Evolutionary conservation across 148 eudicot genomes (phyloP).

Genomic region (Nyssa sinensis): DNA sequence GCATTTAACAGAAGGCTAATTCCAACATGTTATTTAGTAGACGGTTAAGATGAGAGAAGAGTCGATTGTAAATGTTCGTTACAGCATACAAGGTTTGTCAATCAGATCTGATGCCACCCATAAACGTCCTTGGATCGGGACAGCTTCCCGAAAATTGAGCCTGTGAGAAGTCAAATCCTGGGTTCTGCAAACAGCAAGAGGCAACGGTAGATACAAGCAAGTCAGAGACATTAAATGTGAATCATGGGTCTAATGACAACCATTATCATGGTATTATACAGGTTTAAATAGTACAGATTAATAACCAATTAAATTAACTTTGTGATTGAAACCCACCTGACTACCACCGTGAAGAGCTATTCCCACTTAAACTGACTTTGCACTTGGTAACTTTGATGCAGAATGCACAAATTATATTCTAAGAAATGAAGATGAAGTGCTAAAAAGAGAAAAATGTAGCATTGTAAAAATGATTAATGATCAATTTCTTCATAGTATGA

Average conservation of each 20-base stretch:
- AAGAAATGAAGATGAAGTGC: no score
- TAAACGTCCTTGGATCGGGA: constrained; percentile 96
- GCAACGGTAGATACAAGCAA: background rate
- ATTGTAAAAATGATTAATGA: background rate
- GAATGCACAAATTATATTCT: background rate
- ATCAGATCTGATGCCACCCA: constrained; percentile 75
- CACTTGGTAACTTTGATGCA: background rate
- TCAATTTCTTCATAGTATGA: background rate
- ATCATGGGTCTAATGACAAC: background rate
- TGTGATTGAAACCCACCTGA: background rate
- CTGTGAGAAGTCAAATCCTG: constrained; percentile 96
- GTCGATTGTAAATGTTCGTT: constrained; percentile 9
- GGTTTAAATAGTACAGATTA: background rate
- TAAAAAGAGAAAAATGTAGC: background rate
- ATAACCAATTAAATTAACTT: background rate
- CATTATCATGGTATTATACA: background rate
- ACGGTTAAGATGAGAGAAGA: constrained; percentile 2
- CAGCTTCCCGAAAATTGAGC: constrained; percentile 87
- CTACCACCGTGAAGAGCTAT: background rate
- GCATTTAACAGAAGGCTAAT: constrained; percentile 3
- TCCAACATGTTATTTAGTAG: background rate
- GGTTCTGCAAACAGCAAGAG: constrained; percentile 61
- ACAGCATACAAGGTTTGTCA: constrained; percentile 14
- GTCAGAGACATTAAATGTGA: background rate
- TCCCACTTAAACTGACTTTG: background rate